phyloP scores from a whole-genome alignment of 768 basidiomycete species.

The Tremella mesenterica region DNA sequence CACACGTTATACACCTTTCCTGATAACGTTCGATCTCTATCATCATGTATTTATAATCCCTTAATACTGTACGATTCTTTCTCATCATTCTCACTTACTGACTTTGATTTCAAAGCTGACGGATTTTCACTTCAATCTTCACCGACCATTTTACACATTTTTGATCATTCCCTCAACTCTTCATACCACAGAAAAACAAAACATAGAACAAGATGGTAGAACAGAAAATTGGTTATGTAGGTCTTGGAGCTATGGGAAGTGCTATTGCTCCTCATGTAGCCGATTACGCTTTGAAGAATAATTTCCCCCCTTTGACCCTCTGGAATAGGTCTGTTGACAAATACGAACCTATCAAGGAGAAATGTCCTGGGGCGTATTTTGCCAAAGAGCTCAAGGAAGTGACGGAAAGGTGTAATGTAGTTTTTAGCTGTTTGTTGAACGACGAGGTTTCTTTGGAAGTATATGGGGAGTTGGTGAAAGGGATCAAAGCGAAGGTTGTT shows the following conservation, averaged over 20 bases:
- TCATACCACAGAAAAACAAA: too few species aligned
- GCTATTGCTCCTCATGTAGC: slow-evolving; percentile 15
- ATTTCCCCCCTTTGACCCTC: slow-evolving; percentile 5
- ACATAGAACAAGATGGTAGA: too few species aligned
- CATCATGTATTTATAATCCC: too few species aligned
- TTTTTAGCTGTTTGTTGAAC: slow-evolving; percentile 21
- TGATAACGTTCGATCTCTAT: too few species aligned
- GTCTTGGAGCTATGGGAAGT: slow-evolving; percentile 20
- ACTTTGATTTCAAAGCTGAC: too few species aligned
- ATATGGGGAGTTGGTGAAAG: slow-evolving; percentile 8
- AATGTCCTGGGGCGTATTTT: background rate
- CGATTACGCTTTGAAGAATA: slow-evolving; percentile 7
- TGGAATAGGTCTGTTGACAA: slow-evolving; percentile 19
- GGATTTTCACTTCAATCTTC: too few species aligned
- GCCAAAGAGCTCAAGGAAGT: slow-evolving; percentile 12
- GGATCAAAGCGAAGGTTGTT: slow-evolving; percentile 6
- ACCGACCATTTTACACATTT: too few species aligned
- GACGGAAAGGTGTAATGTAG: slow-evolving; percentile 9
- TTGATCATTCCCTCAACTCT: too few species aligned
- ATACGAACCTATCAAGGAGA: slow-evolving; percentile 9
- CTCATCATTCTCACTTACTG: too few species aligned
- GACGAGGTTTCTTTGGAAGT: slow-evolving; percentile 20
- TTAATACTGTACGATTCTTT: too few species aligned
- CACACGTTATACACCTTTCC: too few species aligned
- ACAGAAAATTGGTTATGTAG: slow-evolving; percentile 21